Base-by-base conservation (phyloP, 140 eudicot genomes). In the Ambrosia hybrid region DNA sequence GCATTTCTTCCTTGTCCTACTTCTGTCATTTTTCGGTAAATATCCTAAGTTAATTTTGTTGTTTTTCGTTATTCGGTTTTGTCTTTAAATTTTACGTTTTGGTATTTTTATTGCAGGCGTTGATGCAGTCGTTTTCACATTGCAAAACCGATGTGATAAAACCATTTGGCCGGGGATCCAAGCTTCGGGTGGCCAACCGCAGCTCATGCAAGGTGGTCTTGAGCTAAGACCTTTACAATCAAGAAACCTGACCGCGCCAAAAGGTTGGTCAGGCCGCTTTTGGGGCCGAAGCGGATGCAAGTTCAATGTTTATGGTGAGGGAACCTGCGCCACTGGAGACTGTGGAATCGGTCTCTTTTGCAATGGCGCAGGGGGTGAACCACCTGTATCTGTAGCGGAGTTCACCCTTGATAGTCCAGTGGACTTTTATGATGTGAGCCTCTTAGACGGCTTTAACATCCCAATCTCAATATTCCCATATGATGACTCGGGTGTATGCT, bases 241-340 rank as follows among this genome's bases (percentile, higher is more conserved):
- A 63, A 66, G 60, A 30, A 76, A 80, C 51, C 0, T 75, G 51
- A 71, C 80, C 0, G 77, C 78, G 9, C 81, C 85, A n/a, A 43
- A 39, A 71, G 77, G 74, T 0, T 80, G 84, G 84, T 36, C 73
- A 6, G 81, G 84, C 30, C 69, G 84, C 1, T 41, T 80, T 13
- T 80, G 84, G 84, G 84, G 84, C 0, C 73, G 84, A 11, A 80
- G 41, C 13, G 81, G 69, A 12, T 80, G 84, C 77, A 70, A 7
- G 4, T 75, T 71, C 41, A 65, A 75, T 51, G 55, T 30, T 13
- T 65, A 65, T n/a, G 71, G 78, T 49, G 68, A 70, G 3, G 77
- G 80, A 57, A 75, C 78, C 5, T 80, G 81, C 71, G 21, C 65
- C 52, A 80, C 81, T 0, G 84, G 84, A 17, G 84, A 80, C 73